phyloP scores from a whole-genome alignment of 1,284 basidiomycete genomes.

The Malassezia caprae region DNA sequence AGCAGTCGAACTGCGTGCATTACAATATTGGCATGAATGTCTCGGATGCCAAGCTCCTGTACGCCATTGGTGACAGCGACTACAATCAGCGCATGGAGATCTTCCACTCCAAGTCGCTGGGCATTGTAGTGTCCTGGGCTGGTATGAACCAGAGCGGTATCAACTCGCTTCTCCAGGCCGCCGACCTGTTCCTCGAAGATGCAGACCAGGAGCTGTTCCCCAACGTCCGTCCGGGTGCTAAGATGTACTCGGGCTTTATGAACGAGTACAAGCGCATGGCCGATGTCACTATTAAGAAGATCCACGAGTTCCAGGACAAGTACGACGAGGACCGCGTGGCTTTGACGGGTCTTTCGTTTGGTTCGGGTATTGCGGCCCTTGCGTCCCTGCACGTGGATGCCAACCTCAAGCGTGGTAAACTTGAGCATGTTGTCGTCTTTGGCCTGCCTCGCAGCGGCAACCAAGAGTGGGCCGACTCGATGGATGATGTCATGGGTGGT shows the following conservation, averaged over 20 bases:
- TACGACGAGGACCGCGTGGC: conserved; percentile 12
- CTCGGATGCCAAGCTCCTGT: conserved; percentile 15
- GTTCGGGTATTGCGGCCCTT: conserved; percentile 6
- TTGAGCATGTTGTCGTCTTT: conserved; percentile 10
- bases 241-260: conserved; percentile 12
- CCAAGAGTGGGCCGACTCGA: conserved; percentile 14
- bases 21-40: conserved; percentile 1
- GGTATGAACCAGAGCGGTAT: conserved; percentile 12
- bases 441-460: conserved; percentile 20
- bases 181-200: conserved; percentile 14
- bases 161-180: neutral
- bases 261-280: conserved; percentile 9
- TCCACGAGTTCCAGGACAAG: conserved; percentile 2
- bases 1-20: conserved; percentile 16
- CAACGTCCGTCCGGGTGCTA: neutral
- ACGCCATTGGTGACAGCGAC: conserved; percentile 10
- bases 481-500: conserved; percentile 6
- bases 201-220: conserved; percentile 3
- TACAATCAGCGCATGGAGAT: conserved; percentile 17
- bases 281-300: neutral
- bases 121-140: conserved; percentile 12
- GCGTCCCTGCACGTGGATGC: conserved; percentile 7
- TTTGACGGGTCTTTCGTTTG: conserved; percentile 16
- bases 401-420: conserved; percentile 15
- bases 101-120: conserved; percentile 16